phyloP scores from a whole-genome alignment of 2,329 filamentous ascomycete genomes.

The Exophiala aquamarina region DNA sequence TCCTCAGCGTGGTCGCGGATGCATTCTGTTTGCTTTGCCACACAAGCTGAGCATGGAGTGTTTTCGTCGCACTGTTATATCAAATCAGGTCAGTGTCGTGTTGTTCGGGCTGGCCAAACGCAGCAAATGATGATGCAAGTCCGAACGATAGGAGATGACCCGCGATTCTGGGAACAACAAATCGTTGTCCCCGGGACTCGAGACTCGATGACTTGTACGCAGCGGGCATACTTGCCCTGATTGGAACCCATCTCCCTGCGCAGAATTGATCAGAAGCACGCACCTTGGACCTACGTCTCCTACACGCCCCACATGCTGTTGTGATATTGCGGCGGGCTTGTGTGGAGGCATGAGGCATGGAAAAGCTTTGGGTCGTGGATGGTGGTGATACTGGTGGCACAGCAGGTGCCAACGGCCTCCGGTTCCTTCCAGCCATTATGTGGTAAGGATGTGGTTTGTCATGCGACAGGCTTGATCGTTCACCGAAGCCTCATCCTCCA shows the following conservation, averaged over 20 bases:
- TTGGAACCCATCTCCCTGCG: too few species aligned
- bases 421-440: background rate
- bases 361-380: background rate
- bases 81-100: background rate
- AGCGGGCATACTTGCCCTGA: too few species aligned
- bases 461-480: background rate
- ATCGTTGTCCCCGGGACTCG: too few species aligned
- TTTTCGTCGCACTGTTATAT: constrained; percentile 16
- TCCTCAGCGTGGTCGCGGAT: constrained; percentile 10
- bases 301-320: constrained; percentile 9
- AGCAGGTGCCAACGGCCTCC: background rate
- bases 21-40: constrained; percentile 9
- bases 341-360: background rate
- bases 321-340: constrained; percentile 8
- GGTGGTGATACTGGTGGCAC: background rate
- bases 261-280: background rate
- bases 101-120: too few species aligned
- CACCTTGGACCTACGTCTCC: constrained; percentile 11
- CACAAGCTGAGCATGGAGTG: constrained; percentile 12
- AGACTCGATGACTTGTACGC: too few species aligned
- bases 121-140: too few species aligned
- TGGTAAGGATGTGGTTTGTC: background rate
- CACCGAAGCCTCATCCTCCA: background rate
- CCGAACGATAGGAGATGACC: too few species aligned
- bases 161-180: too few species aligned